These are phyloP conservation scores for Lachnellula suecica DNA, from an alignment of 2,329 filamentous ascomycete species.

Conservation along the genomic window DNA sequence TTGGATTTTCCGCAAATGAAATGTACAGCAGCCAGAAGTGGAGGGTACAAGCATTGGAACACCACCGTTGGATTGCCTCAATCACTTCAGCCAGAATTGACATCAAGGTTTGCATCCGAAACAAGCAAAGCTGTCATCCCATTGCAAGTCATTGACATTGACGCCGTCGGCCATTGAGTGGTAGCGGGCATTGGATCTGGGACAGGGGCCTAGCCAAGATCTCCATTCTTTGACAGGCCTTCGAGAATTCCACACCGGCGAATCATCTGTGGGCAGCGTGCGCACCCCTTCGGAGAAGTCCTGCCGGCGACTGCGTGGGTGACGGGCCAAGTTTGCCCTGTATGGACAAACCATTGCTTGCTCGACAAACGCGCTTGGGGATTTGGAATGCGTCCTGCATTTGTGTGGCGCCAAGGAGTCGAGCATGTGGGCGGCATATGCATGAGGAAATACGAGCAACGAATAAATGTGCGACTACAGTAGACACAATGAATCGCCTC, in stretches of 20 bases:
- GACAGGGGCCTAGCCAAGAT: slow-evolving; percentile 3
- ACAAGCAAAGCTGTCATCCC: slow-evolving; percentile 1
- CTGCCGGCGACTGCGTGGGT: background rate
- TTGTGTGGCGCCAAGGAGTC: background rate
- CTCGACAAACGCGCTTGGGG: background rate
- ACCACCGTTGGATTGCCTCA: background rate
- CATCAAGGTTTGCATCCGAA: slow-evolving; percentile 2
- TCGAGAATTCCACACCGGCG: background rate
- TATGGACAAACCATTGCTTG: background rate
- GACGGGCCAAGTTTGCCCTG: background rate
- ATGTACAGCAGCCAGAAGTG: slow-evolving; percentile 9
- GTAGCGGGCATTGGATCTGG: no score
- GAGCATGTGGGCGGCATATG: background rate
- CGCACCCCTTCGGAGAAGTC: slow-evolving; percentile 1
- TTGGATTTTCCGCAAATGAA: no score
- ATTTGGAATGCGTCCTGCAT: background rate
- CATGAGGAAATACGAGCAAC: background rate
- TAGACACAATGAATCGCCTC: background rate
- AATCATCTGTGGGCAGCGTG: slow-evolving; percentile 5
- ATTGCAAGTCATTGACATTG: slow-evolving; percentile 3
- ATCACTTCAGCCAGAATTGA: background rate
- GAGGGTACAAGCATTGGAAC: no score
- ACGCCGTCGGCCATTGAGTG: no score
- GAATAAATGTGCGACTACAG: no score
- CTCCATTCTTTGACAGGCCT: background rate